Base-by-base conservation (phyloP, 495 filamentous ascomycete genomes). In the Aspergillus sparsus region DNA sequence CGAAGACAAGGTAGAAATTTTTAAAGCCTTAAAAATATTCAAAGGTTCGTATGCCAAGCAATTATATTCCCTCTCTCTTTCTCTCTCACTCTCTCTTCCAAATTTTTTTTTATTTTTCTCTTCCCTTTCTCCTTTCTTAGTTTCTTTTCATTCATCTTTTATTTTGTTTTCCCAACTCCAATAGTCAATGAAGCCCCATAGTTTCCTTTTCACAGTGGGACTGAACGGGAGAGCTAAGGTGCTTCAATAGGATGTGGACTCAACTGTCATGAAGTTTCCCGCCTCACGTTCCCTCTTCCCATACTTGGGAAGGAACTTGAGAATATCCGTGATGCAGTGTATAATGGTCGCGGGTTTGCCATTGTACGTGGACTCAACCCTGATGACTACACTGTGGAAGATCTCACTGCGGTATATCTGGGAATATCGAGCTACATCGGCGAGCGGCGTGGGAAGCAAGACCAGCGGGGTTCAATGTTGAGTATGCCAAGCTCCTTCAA, bases 391-490 rank as follows among this genome's bases (percentile, higher is more conserved):
- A 66, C 76, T 9, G 63, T 66, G 39, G 73, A 77, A 52, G 81
- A 85, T 33, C 80, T 81, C 49, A 63, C 76, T 13, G 67, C 75
- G 7, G 60, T 84, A 12, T 83, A 81, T 60, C 68, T 83, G 16
- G 83, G 76, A 5, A 62, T 84, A 34, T 71, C 79, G 4, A 79
- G 75, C 61, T 78, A 85, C 53, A 71, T 85, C 18, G 82, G 74
- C 10, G 73, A 77, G 33, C 60, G 73, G 27, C 68, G 83, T 53
- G 83, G 83, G 2, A 27, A 79, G 5, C 82, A 85, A 53, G 78
- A 77, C 74, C 58, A 60, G 35, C 50, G 58, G 10, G 58, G 58
- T 32, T 60, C 58, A 35, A 60, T 60, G 58, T 46, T 60, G 58
- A 60, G 58, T 60, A 54, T 21, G 58, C 12, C 31, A 9, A 9